Conservation (phyloP, 2,329 filamentous ascomycete species). For the Fusarium verticillioides region DNA sequence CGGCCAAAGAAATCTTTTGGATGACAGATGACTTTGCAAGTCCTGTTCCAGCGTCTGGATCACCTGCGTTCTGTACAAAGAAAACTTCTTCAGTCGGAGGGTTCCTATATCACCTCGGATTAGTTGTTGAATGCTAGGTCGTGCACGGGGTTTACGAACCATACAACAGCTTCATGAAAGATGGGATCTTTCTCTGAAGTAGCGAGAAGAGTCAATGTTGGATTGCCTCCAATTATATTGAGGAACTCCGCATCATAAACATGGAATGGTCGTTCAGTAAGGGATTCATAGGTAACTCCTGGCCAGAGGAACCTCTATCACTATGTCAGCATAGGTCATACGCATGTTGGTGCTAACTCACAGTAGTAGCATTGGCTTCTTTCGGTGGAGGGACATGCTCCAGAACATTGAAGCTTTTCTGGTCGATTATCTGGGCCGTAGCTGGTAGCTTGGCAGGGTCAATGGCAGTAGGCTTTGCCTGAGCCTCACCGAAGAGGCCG, state of each 20-base stretch:
- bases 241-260: constrained; percentile 62
- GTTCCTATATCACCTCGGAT: constrained; percentile 39
- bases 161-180: constrained; percentile 67
- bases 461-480: not conserved
- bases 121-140: accelerated
- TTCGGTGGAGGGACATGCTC: constrained; percentile 24
- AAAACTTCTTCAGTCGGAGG: constrained; percentile 62
- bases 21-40: constrained; percentile 63
- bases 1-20: constrained; percentile 59
- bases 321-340: accelerated
- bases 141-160: constrained; percentile 41
- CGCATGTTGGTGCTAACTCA: accelerated
- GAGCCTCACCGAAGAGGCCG: not conserved
- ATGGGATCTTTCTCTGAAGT: constrained; percentile 56
- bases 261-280: constrained; percentile 39
- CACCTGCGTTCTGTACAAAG: constrained; percentile 64
- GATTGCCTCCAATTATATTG: constrained; percentile 59
- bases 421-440: constrained; percentile 37
- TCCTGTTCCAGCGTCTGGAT: constrained; percentile 58
- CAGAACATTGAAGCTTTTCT: constrained; percentile 39
- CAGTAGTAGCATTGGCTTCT: constrained; percentile 35
- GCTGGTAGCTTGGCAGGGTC: constrained; percentile 11
- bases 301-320: constrained; percentile 35
- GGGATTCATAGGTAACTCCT: constrained; percentile 36
- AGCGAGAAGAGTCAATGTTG: constrained; percentile 62